Evolutionary conservation across 306 rosid genomes (phyloP), one percentile per base, ranked within the genome.

Genomic region (Morella rubra): DNA sequence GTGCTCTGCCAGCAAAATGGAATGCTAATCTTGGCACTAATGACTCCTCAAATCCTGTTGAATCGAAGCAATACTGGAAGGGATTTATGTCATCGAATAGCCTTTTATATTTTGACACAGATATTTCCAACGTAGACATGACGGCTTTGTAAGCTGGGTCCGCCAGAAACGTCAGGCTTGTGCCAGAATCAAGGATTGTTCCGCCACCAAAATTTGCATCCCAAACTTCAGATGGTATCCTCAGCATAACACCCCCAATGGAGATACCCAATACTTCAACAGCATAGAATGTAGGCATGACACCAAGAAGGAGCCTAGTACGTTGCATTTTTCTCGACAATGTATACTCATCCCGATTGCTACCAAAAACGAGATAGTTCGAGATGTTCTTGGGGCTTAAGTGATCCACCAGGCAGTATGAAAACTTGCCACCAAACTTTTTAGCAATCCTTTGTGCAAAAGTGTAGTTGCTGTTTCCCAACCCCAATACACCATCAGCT

Each of bases 351-450:
- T 3, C 50, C 18, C 5, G 32, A 13, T 32, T 45, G 47, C 32
- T 16, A 20, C 97, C 97, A 81, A 95, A 73, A 40, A 76, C 61
- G 44, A 95, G 82, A 68, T 83, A 83, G 14, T 84, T 90, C 8
- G 93, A 77, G 42, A 87, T 75, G 24, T 81, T 76, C 54, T 4
- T 73, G 75, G 76, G 82, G 85, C 91, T 88, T 18, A 84, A 65
- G 75, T 90, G 97, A 73, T 95, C 97, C 52, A 92, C 87, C 0
- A 95, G 81, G 81, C 98, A 95, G 60, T 95, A 95, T 0, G 98
- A 85, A 76, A 95, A 87, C 55, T 83, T 90, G 76, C 85, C 86
- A 73, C 90, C 88, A 58, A 71, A 82, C 64, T 73, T 14, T 7
- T 24, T 4, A 12, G 78, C 74, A n/a, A 90, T 87, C 76, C 69